A percentile compares a stretch with the other conserved stretches of the same genome.
Evolutionary conservation across 768 basidiomycete species (phyloP).

Genomic region (Lactarius sanguifluus): DNA sequence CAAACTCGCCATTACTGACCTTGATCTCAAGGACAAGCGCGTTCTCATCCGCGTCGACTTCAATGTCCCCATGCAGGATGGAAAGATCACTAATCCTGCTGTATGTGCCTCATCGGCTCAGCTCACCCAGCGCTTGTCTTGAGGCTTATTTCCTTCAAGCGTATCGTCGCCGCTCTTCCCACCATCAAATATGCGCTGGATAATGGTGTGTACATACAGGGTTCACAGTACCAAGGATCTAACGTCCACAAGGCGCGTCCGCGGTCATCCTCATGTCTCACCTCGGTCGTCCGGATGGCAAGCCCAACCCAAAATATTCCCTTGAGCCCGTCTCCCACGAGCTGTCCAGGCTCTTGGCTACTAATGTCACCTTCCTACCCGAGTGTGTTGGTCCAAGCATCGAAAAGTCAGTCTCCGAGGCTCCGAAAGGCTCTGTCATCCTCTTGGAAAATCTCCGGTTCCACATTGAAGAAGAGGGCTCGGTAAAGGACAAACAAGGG

Average conservation of each 20-base stretch:
- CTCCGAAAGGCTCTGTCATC: slow-evolving; percentile 69
- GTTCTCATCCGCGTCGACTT: slow-evolving; percentile 96
- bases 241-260: slow-evolving; percentile 58
- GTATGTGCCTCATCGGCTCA: slow-evolving; percentile 48
- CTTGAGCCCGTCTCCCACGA: slow-evolving; percentile 84
- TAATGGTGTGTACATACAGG: slow-evolving; percentile 51
- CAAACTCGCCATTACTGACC: slow-evolving; percentile 91
- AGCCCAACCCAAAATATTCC: slow-evolving; percentile 84
- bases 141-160: slow-evolving; percentile 47
- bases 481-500: slow-evolving; percentile 89
- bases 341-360: slow-evolving; percentile 66
- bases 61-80: slow-evolving; percentile 90
- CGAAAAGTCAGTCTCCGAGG: slow-evolving; percentile 71
- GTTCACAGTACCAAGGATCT: slow-evolving; percentile 19
- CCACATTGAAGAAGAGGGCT: slow-evolving; percentile 98
- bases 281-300: slow-evolving; percentile 95
- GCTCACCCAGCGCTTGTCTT: slow-evolving; percentile 11
- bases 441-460: slow-evolving; percentile 97
- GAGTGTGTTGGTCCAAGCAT: slow-evolving; percentile 88
- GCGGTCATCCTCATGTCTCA: slow-evolving; percentile 95
- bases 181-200: slow-evolving; percentile 93
- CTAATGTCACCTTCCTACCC: slow-evolving; percentile 73
- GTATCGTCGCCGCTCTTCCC: slow-evolving; percentile 94
- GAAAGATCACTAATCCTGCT: slow-evolving; percentile 93
- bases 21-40: slow-evolving; percentile 82